Percentiles rank a stretch among this genome's conserved stretches.
These are phyloP conservation scores for Lipomyces spencermartinsiae DNA, from an alignment of 805 yeast genomes.

Conservation along the genomic window DNA sequence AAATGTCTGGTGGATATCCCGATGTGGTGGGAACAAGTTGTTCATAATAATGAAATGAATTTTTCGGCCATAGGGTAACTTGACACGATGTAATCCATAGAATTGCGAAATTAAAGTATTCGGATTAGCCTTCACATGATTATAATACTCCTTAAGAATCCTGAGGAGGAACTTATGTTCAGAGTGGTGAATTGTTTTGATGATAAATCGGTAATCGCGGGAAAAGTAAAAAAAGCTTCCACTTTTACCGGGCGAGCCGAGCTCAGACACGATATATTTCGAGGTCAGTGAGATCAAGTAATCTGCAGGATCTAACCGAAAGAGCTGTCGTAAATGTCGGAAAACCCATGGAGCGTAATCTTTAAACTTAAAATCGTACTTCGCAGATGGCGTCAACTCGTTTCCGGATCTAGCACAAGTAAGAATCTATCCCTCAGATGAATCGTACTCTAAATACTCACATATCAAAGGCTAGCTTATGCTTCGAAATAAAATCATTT, in stretches of 20 bases:
- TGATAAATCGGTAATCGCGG: slow-evolving; percentile 89
- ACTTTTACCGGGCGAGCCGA: slow-evolving; percentile 95
- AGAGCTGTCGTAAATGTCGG: slow-evolving; percentile 76
- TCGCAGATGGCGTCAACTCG: slow-evolving; percentile 89
- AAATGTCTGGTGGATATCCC: slow-evolving; percentile 81
- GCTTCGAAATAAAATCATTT: slow-evolving; percentile 71
- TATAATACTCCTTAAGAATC: slow-evolving; percentile 75
- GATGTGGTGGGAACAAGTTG: slow-evolving; percentile 91
- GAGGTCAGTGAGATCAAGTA: slow-evolving; percentile 91
- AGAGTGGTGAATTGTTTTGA: slow-evolving; percentile 91
- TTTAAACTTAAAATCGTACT: slow-evolving; percentile 94
- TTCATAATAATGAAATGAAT: slow-evolving; percentile 96
- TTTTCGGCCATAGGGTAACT: slow-evolving; percentile 81
- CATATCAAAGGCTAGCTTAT: slow-evolving; percentile 84
- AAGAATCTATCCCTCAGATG: neutral
- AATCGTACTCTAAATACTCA: slow-evolving; percentile 45
- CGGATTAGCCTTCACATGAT: slow-evolving; percentile 82
- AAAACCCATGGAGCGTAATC: slow-evolving; percentile 96
- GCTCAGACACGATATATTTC: slow-evolving; percentile 86
- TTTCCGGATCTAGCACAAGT: slow-evolving; percentile 59
- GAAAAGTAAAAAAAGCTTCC: slow-evolving; percentile 97
- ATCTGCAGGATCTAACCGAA: slow-evolving; percentile 95
- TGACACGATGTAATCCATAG: slow-evolving; percentile 92
- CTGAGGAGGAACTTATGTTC: slow-evolving; percentile 85
- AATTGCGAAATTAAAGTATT: slow-evolving; percentile 92